phyloP scores from a whole-genome alignment of 2,329 filamentous ascomycete genomes.

The Aschersonia sp. region DNA sequence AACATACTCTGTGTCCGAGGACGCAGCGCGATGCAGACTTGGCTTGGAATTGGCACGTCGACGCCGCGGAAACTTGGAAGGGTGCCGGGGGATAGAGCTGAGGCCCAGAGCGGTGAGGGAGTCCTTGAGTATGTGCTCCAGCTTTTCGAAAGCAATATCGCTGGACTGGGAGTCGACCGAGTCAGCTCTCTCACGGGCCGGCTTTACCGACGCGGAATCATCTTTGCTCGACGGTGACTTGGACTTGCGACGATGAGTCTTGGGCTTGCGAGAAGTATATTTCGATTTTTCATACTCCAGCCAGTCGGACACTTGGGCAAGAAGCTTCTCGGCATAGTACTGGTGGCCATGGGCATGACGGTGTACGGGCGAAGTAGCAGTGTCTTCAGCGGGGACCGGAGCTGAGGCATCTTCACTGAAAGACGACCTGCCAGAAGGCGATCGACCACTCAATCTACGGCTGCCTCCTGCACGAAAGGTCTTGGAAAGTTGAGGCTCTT shows the following conservation, averaged over 20 bases:
- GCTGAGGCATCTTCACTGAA: slow-evolving; percentile 18
- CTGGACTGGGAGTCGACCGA: slow-evolving; percentile 55
- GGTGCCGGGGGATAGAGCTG: slow-evolving; percentile 26
- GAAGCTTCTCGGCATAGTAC: slow-evolving; percentile 39
- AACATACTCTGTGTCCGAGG: slow-evolving; percentile 73
- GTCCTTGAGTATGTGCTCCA: slow-evolving; percentile 68
- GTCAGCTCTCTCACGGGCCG: slow-evolving; percentile 23
- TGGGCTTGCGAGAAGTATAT: slow-evolving; percentile 23
- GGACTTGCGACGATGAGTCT: slow-evolving; percentile 25
- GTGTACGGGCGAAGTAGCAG: slow-evolving; percentile 8
- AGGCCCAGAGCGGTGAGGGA: slow-evolving; percentile 42
- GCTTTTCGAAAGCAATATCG: slow-evolving; percentile 60
- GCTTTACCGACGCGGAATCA: slow-evolving; percentile 5
- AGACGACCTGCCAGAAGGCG: slow-evolving; percentile 29
- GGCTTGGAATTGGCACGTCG: slow-evolving; percentile 19
- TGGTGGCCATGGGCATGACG: slow-evolving; percentile 18
- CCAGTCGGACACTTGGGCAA: slow-evolving; percentile 72
- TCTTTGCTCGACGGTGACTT: slow-evolving; percentile 18
- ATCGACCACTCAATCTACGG: slow-evolving; percentile 19
- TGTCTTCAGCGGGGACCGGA: slow-evolving; percentile 14
- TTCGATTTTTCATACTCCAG: slow-evolving; percentile 59
- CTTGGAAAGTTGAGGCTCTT: slow-evolving; percentile 15
- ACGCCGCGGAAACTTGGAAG: slow-evolving; percentile 26
- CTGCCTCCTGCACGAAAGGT: slow-evolving; percentile 17
- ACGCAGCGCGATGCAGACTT: slow-evolving; percentile 34